Conservation (phyloP, 805 yeast genomes). For the Saccharomycopsis fermentans region DNA sequence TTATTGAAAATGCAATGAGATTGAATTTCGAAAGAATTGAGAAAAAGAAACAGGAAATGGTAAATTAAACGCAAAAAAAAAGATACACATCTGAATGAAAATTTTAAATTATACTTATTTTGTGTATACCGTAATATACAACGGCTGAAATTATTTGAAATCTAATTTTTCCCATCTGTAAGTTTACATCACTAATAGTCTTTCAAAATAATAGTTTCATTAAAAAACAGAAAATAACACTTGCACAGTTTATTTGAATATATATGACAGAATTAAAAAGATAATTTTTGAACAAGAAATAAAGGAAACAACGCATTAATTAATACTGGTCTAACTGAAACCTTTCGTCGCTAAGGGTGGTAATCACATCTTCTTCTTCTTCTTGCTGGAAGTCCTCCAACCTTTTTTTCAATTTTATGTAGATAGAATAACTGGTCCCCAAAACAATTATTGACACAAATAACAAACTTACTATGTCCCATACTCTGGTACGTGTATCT, state of each 20-base stretch:
- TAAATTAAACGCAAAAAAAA: background rate
- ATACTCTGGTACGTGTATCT: constrained; percentile 39
- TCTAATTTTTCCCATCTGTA: too few relatives aligned
- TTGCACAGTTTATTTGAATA: too few relatives aligned
- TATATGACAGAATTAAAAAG: background rate
- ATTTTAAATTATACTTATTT: too few relatives aligned
- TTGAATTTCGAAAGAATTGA: constrained; percentile 21
- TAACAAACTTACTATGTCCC: constrained; percentile 52
- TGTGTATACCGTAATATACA: too few relatives aligned
- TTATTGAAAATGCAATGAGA: constrained; percentile 28
- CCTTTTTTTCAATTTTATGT: constrained; percentile 37
- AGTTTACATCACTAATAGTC: too few relatives aligned
- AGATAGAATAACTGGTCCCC: constrained; percentile 57
- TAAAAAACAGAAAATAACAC: too few relatives aligned
- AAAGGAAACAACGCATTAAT: background rate
- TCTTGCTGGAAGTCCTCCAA: constrained; percentile 15
- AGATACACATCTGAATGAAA: too few relatives aligned
- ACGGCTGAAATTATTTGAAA: too few relatives aligned
- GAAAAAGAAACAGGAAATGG: background rate
- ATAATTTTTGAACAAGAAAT: background rate
- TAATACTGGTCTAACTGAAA: background rate
- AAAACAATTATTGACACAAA: constrained; percentile 46
- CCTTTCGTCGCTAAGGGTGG: background rate
- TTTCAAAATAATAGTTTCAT: too few relatives aligned
- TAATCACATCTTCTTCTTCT: constrained; percentile 3